These are phyloP conservation scores for Russula vinacea DNA, from an alignment of 768 basidiomycete species.

Conservation along the genomic window DNA sequence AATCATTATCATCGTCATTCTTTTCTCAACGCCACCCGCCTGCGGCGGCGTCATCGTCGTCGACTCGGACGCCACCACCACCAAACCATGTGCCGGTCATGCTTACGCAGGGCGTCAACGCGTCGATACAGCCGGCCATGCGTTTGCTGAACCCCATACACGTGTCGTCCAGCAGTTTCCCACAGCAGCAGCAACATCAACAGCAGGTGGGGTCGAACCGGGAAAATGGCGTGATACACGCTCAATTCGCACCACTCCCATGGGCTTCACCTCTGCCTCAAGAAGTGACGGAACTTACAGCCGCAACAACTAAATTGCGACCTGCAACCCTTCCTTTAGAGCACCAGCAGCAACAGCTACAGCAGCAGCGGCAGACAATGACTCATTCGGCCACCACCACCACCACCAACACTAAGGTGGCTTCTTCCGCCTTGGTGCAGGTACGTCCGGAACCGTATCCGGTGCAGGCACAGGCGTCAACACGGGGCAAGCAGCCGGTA, in stretches of 20 bases:
- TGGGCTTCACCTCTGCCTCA: conserved; percentile 1
- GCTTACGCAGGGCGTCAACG: background rate
- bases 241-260: conserved; percentile 10
- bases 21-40: background rate
- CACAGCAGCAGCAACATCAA: conserved; percentile 9
- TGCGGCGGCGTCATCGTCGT: background rate
- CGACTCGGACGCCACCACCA: background rate
- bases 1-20: background rate
- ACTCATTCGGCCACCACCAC: conserved; percentile 9
- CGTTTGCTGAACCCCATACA: conserved; percentile 5
- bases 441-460: background rate
- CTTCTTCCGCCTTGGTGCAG: background rate
- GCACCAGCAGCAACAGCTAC: conserved; percentile 6
- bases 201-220: conserved; percentile 8
- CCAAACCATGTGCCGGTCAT: background rate
- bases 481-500: background rate
- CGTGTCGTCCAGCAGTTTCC: conserved; percentile 5
- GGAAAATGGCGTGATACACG: conserved; percentile 15
- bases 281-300: background rate
- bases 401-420: background rate
- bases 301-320: background rate
- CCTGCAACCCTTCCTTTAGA: background rate
- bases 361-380: conserved; percentile 4
- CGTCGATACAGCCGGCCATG: background rate
- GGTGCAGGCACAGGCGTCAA: background rate